Conservation (phyloP, 805 yeast species). For the Candida arabinofermentans region DNA sequence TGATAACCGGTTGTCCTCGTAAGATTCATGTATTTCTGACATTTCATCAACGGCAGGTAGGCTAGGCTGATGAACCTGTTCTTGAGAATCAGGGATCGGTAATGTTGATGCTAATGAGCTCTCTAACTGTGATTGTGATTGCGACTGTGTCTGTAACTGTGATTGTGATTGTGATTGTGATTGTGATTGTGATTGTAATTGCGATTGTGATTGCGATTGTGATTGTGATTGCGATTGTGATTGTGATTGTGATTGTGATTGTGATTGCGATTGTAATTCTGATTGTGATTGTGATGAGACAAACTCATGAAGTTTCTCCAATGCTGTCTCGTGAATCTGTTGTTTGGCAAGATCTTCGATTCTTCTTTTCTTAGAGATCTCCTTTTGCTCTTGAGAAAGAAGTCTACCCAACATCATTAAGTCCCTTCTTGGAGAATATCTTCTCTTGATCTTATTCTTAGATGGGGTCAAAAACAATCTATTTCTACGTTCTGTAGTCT, state of each 20-base stretch:
- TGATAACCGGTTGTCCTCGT: constrained; percentile 3
- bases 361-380: constrained; percentile 16
- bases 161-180: constrained; percentile 4
- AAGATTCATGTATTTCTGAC: constrained; percentile 5
- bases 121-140: constrained; percentile 3
- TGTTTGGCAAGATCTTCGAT: constrained; percentile 5
- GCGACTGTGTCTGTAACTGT: constrained; percentile 1
- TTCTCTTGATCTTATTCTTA: constrained; percentile 15
- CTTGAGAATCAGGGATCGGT: too few species aligned
- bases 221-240: constrained; percentile 2
- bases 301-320: constrained; percentile 14
- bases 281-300: constrained; percentile 4
- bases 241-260: too few species aligned
- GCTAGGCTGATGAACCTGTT: too few species aligned
- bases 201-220: background rate
- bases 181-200: background rate
- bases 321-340: constrained; percentile 5
- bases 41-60: background rate
- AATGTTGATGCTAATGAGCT: too few species aligned
- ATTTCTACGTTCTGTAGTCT: constrained; percentile 29
- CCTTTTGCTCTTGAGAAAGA: constrained; percentile 23
- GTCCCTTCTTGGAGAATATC: constrained; percentile 32
- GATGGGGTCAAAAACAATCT: constrained; percentile 27
- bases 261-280: background rate
- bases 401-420: constrained; percentile 28